A percentile compares a stretch with the other conserved stretches of the same genome.
phyloP scores from a whole-genome alignment of 805 yeast species.

The Starmerella sirachaensis region DNA sequence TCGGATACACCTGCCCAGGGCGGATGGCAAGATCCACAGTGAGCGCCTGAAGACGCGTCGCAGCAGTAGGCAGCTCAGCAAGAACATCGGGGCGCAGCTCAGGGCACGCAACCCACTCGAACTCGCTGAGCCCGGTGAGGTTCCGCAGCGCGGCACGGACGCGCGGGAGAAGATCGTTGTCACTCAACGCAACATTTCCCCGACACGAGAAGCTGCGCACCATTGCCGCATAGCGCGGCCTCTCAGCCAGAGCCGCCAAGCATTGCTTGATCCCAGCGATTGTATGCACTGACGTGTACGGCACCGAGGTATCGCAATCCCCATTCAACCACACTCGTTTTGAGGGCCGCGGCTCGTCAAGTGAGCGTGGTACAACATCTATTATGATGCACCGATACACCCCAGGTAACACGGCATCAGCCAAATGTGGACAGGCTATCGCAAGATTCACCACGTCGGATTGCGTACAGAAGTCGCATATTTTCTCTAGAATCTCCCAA shows the following conservation, averaged over 20 bases:
- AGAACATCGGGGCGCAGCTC: slow-evolving; percentile 25
- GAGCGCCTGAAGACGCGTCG: slow-evolving; percentile 9
- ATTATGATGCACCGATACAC: slow-evolving; percentile 26
- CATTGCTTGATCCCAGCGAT: slow-evolving; percentile 27
- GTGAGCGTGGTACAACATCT: slow-evolving; percentile 26
- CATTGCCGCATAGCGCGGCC: slow-evolving; percentile 11
- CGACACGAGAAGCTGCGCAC: slow-evolving; percentile 20
- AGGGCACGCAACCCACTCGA: slow-evolving; percentile 29
- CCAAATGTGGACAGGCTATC: slow-evolving; percentile 21
- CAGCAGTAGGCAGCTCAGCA: slow-evolving; percentile 15
- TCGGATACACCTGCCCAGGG: slow-evolving; percentile 16
- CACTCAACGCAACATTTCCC: slow-evolving; percentile 24
- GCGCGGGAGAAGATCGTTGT: slow-evolving; percentile 19
- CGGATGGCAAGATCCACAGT: slow-evolving; percentile 20
- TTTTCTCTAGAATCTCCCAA: slow-evolving; percentile 22
- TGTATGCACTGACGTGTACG: slow-evolving; percentile 25
- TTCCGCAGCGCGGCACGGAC: slow-evolving; percentile 19
- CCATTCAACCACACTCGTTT: background rate
- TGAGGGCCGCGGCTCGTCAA: slow-evolving; percentile 15
- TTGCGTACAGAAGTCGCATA: slow-evolving; percentile 25
- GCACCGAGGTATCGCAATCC: background rate
- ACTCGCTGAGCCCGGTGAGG: slow-evolving; percentile 18
- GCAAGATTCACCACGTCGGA: slow-evolving; percentile 28
- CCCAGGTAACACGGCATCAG: slow-evolving; percentile 21
- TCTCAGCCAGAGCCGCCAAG: slow-evolving; percentile 20